These are phyloP conservation scores for Zizania palustris DNA, from an alignment of 202 grass and related monocot species.

Conservation along the genomic window DNA sequence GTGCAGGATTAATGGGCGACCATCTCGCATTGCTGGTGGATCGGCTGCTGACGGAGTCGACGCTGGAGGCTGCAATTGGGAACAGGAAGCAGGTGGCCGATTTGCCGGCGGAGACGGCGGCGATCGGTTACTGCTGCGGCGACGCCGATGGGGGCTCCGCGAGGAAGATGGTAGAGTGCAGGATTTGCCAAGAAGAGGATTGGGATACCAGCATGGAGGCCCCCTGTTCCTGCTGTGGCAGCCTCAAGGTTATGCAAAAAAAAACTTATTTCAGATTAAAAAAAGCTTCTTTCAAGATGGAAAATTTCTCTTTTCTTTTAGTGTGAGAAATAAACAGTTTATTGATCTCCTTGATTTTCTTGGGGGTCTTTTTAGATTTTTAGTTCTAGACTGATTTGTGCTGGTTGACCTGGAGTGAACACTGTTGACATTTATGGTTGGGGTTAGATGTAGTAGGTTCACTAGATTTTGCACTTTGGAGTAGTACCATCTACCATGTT, in stretches of 20 bases:
- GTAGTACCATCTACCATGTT: conserved; percentile 29
- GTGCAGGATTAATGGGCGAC: conserved; percentile 72
- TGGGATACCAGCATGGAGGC: conserved; percentile 79
- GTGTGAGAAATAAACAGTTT: background rate
- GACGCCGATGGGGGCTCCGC: background rate
- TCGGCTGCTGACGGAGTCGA: conserved; percentile 86
- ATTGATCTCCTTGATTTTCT: background rate
- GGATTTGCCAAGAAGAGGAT: conserved; percentile 98
- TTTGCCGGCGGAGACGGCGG: conserved; percentile 37
- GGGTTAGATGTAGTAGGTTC: conserved; percentile 40
- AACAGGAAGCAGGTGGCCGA: conserved; percentile 45
- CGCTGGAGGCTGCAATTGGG: conserved; percentile 73
- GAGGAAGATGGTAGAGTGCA: conserved; percentile 75
- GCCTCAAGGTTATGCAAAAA: conserved; percentile 87
- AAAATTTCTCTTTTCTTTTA: background rate
- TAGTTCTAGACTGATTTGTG: background rate
- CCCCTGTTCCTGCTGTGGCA: conserved; percentile 88
- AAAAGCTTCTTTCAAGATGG: background rate
- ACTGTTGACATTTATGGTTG: conserved; percentile 38
- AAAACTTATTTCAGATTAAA: too few species aligned
- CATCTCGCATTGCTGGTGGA: conserved; percentile 93
- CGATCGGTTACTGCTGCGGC: conserved; percentile 38
- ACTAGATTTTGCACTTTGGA: background rate
- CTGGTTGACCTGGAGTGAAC: conserved; percentile 32
- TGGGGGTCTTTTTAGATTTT: background rate